A percentile compares a stretch with the other conserved stretches of the same genome.
Conservation (phyloP, 306 rosid species). For the Vachellia collinsii region DNA sequence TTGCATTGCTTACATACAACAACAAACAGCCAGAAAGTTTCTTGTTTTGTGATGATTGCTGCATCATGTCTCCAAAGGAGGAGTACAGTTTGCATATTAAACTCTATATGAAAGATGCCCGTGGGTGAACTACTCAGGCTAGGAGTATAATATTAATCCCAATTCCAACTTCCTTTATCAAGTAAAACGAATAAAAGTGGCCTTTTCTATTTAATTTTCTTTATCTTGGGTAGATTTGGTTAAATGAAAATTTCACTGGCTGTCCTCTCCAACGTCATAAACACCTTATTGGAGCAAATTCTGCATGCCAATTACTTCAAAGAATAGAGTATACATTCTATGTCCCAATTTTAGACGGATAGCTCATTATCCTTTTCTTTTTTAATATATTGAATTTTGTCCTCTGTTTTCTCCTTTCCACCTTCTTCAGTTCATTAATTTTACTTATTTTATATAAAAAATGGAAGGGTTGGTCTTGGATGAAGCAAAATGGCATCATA, state of each 20-base stretch:
- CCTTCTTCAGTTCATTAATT: neutral
- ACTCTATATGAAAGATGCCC: neutral
- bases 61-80: neutral
- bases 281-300: neutral
- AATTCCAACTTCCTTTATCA: neutral
- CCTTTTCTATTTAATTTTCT: neutral
- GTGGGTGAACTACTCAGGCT: neutral
- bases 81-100: neutral
- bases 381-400: neutral
- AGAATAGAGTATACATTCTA: neutral
- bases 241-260: neutral
- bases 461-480: neutral
- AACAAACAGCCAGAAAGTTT: constrained; percentile 7
- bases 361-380: neutral
- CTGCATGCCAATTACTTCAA: neutral
- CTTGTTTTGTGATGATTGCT: constrained; percentile 22
- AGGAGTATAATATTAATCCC: neutral
- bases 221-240: neutral
- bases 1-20: constrained; percentile 9
- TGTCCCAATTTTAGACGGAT: constrained; percentile 1
- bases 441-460: neutral
- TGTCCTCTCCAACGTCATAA: neutral
- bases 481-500: neutral
- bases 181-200: neutral
- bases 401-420: neutral